These are phyloP conservation scores for Lachnellula subtilissima DNA, from an alignment of 2,329 filamentous ascomycete genomes.

Conservation along the genomic window DNA sequence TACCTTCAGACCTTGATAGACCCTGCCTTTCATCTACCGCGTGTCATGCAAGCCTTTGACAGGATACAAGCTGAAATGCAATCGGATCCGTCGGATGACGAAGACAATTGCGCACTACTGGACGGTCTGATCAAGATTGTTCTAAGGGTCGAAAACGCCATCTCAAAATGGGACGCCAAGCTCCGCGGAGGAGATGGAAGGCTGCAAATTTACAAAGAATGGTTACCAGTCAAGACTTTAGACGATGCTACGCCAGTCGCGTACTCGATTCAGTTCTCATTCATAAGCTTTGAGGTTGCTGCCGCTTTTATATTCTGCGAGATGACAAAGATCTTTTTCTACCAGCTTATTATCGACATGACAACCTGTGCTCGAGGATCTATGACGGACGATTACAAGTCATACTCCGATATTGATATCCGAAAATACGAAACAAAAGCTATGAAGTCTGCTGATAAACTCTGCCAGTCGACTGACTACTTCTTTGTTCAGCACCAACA, in stretches of 20 bases:
- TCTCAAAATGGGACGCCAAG: constrained; percentile 3
- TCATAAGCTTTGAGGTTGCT: constrained; percentile 6
- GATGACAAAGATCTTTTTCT: constrained; percentile 10
- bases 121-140: neutral
- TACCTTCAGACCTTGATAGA: constrained; percentile 5
- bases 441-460: constrained; percentile 6
- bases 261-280: constrained; percentile 7
- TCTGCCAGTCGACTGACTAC: constrained; percentile 12
- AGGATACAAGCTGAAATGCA: neutral
- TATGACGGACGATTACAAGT: neutral
- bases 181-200: neutral
- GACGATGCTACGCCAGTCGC: neutral
- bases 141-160: neutral
- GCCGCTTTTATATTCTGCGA: constrained; percentile 7
- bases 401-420: neutral
- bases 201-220: neutral
- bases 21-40: constrained; percentile 2
- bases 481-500: constrained; percentile 9
- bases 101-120: neutral
- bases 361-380: neutral
- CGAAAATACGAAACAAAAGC: neutral
- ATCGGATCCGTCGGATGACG: neutral
- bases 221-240: neutral
- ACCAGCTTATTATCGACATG: constrained; percentile 5
- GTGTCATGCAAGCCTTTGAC: constrained; percentile 11